Percentiles rank a stretch among this genome's conserved stretches.
Conservation (phyloP, 257 asterid species). For the Przewalskia tangutica region DNA sequence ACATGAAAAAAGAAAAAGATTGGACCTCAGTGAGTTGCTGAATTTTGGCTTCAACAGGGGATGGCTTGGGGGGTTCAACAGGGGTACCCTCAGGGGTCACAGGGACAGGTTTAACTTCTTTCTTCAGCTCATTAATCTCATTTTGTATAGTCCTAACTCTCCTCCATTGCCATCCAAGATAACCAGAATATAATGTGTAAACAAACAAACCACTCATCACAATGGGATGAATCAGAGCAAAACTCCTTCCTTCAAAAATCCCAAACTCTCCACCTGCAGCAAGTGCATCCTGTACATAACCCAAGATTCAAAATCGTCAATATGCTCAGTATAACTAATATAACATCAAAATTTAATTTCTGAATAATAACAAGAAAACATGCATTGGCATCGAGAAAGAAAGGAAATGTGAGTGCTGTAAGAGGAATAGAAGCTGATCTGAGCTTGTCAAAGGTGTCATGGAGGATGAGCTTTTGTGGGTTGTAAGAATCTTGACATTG, state of each 20-base stretch:
- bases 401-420: slow-evolving; percentile 50
- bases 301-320: background rate
- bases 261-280: slow-evolving; percentile 86
- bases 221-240: slow-evolving; percentile 69
- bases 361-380: background rate
- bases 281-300: slow-evolving; percentile 47
- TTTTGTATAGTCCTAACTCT: slow-evolving; percentile 71
- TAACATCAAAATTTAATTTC: background rate
- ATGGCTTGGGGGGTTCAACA: slow-evolving; percentile 32
- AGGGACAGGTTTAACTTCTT: slow-evolving; percentile 59
- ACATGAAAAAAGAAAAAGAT: background rate
- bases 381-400: slow-evolving; percentile 53
- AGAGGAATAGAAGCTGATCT: slow-evolving; percentile 57
- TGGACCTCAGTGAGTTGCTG: slow-evolving; percentile 79
- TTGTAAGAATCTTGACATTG: slow-evolving; percentile 4
- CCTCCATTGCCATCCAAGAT: slow-evolving; percentile 99
- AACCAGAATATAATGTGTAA: slow-evolving; percentile 77
- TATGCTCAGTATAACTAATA: background rate
- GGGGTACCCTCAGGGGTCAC: slow-evolving; percentile 58
- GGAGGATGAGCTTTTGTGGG: slow-evolving; percentile 9
- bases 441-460: slow-evolving; percentile 13
- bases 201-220: slow-evolving; percentile 66
- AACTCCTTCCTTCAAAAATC: slow-evolving; percentile 73
- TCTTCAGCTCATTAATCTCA: slow-evolving; percentile 72
- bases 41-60: slow-evolving; percentile 70